Base-by-base conservation (phyloP, 768 basidiomycete species). In the Kwoniella dejecticola region DNA sequence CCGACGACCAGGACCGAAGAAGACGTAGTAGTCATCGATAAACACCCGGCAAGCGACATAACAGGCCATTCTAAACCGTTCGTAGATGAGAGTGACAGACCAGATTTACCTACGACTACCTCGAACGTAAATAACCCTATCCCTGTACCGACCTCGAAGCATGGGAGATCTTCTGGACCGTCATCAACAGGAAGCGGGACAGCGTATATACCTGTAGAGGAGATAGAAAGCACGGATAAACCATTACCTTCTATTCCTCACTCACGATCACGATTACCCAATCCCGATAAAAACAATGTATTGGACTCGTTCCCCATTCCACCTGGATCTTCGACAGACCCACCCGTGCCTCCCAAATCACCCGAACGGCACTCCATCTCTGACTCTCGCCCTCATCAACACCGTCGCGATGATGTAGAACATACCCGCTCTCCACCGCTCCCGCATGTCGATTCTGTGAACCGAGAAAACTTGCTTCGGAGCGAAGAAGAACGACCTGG, bases 41-140 rank as follows among this genome's bases (percentile, higher is more conserved):
- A 64, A 49, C 15, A 36, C 33, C 15, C 33, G 7, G 7, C 33
- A 36, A 13, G 19, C 24, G 59, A 66, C n/a, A 3, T 13, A 0
- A 62, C 52, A 1, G 65, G 60, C 2, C 61, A 60, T 52, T 54
- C 52, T 19, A 31, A 19, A 19, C 66, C 57, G 23, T 68, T 68
- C 44, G 41, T 27, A 15, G 67, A 68, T 38, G 67, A 66, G 26
- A 19, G 21, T 26, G 27, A 60, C 8, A 45, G 68, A 52, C 68
- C 68, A 2, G 62, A 69, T 24, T 46, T 69, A 44, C 68, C 68
- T 7, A 69, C 68, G 8, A 69, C 68, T 4, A 52, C 57, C 0
- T 66, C 64, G 1, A 69, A 69, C 47, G 64, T 61, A 10, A 55
- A 66, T 41, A 69, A 69, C 31, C 68, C 64, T n/a, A 21, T 45